Conservation (phyloP, 2,329 filamentous ascomycete genomes). For the Talaromyces sp. region DNA sequence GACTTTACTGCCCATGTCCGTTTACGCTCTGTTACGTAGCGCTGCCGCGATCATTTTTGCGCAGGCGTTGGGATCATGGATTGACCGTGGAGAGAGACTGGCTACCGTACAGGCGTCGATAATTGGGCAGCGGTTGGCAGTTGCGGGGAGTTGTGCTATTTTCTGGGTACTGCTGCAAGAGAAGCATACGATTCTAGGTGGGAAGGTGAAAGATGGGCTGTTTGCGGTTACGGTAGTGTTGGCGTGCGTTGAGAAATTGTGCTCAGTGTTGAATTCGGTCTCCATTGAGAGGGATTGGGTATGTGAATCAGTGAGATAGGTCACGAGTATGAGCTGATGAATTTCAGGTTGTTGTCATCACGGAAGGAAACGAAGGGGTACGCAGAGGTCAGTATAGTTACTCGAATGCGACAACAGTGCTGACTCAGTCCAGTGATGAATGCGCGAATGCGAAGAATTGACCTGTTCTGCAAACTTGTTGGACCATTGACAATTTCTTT, state of each 20-base stretch:
- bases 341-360: constrained; percentile 13
- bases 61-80: constrained; percentile 52
- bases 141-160: constrained; percentile 9
- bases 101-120: constrained; percentile 49
- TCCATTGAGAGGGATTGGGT: constrained; percentile 68
- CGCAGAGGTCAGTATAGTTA: constrained; percentile 1
- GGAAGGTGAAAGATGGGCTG: constrained; percentile 8
- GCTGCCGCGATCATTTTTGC: constrained; percentile 55
- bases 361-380: constrained; percentile 3
- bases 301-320: constrained; percentile 6
- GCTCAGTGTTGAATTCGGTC: constrained; percentile 60
- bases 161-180: constrained; percentile 4
- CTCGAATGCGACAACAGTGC: background rate
- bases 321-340: background rate
- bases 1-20: constrained; percentile 61
- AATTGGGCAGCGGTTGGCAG: constrained; percentile 20
- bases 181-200: background rate
- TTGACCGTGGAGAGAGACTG: constrained; percentile 54
- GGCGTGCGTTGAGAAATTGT: constrained; percentile 65
- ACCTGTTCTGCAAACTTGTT: constrained; percentile 53
- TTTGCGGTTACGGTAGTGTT: constrained; percentile 33
- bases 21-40: constrained; percentile 62
- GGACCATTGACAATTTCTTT: constrained; percentile 50
- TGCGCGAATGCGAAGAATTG: constrained; percentile 53
- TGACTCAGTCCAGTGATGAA: constrained; percentile 37